Evolutionary conservation across 495 filamentous ascomycete genomes (phyloP).

Genomic region (Xylona heveae): DNA sequence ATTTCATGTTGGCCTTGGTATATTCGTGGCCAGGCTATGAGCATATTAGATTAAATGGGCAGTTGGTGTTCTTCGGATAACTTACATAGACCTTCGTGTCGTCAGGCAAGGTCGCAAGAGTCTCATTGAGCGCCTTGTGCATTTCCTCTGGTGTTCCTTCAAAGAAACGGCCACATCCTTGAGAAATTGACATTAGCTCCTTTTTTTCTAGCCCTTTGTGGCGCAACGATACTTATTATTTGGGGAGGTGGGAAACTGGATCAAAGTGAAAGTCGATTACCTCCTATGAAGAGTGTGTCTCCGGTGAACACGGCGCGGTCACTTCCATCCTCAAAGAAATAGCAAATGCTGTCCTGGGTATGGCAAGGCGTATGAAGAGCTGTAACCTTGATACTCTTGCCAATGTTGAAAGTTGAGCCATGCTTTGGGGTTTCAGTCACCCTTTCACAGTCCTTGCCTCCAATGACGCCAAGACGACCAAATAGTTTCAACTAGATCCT

Average conservation of each 20-base stretch:
- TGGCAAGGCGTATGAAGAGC: conserved; percentile 94
- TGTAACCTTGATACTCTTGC: conserved; percentile 58
- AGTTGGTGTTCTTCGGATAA: conserved; percentile 1
- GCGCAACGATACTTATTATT: neutral
- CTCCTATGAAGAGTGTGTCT: conserved; percentile 87
- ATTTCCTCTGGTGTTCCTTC: conserved; percentile 82
- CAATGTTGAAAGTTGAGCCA: conserved; percentile 62
- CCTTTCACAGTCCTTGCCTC: conserved; percentile 65
- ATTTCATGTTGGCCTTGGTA: conserved; percentile 84
- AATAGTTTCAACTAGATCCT: conserved; percentile 41
- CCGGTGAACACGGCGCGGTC: conserved; percentile 84
- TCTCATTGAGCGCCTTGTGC: conserved; percentile 79
- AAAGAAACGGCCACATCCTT: conserved; percentile 93
- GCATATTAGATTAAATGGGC: neutral
- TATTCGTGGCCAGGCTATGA: conserved; percentile 83
- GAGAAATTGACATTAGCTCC: neutral
- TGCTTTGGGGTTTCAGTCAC: conserved; percentile 57
- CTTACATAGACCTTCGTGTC: conserved; percentile 85
- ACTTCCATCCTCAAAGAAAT: conserved; percentile 52
- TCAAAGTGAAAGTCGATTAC: conserved; percentile 19
- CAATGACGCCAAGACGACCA: conserved; percentile 48
- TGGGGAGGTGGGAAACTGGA: neutral
- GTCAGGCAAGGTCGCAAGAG: conserved; percentile 58
- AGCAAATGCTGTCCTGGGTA: conserved; percentile 97
- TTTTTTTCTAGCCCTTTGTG: neutral